Conservation (phyloP, 257 asterid genomes). For the Scutellaria barbata region DNA sequence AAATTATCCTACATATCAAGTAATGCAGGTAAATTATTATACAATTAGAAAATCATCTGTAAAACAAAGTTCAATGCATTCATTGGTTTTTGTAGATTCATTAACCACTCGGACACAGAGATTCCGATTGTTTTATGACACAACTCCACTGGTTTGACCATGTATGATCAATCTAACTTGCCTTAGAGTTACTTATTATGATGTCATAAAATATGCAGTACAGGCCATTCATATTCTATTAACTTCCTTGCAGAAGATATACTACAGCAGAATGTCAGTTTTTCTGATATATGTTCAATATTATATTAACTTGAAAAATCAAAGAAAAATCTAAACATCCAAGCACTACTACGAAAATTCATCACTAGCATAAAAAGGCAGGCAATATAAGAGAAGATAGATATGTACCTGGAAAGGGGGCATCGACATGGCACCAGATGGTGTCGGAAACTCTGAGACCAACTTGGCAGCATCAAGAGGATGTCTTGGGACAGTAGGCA, state of each 20-base stretch:
- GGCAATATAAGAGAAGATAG: constrained; percentile 17
- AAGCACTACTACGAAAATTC: neutral
- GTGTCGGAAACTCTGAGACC: constrained; percentile 39
- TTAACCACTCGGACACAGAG: neutral
- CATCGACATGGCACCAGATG: constrained; percentile 48
- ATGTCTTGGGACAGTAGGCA: constrained; percentile 36
- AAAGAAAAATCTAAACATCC: neutral
- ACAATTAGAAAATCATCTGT: neutral
- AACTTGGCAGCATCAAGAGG: constrained; percentile 41
- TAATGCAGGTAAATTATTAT: neutral
- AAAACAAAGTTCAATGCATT: neutral
- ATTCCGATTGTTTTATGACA: neutral
- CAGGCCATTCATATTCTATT: neutral
- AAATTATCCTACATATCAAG: neutral
- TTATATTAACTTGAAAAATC: too few relatives aligned
- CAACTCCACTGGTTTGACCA: neutral
- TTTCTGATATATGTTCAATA: too few relatives aligned
- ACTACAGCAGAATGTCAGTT: too few relatives aligned
- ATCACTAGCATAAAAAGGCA: constrained; percentile 13
- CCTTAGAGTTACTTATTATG: too few relatives aligned
- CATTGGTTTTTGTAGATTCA: neutral
- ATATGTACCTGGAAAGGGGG: constrained; percentile 48
- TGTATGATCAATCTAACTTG: too few relatives aligned
- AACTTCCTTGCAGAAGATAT: neutral
- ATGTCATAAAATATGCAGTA: neutral